Evolutionary conservation across 1,284 basidiomycete genomes (phyloP), one percentile per base, ranked within the genome.

Genomic region (Meripilus lineatus): DNA sequence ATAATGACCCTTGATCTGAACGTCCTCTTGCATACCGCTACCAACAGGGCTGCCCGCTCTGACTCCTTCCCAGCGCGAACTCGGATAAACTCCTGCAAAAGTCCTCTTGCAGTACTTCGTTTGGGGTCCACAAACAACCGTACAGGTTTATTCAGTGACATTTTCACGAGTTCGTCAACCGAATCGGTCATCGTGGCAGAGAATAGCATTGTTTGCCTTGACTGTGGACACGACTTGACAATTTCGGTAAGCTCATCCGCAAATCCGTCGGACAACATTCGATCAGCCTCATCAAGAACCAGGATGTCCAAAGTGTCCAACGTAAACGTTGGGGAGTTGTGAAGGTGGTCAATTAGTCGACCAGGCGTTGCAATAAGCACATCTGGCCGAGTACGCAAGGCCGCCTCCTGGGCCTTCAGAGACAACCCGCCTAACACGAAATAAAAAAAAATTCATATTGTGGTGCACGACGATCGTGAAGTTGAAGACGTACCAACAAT

Each of bases 161-260:
- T 88, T 57, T 83, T 82, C 45, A 97, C 89, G 34, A 99, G 79
- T 59, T 93, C 87, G 58, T 97, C 93, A 6, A 99, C 89, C 1
- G 87, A 87, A 65, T 98, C 95, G 2, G 93, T 96, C 87, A 98
- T 97, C 1, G 95, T 99, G 1, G 95, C 95, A 0, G 93, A 96
- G 67, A 99, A 99, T 21, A 99, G 75, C 93, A 99, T 96, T 3
- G 95, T 97, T 65, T 98, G 95, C 32, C 95, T 81, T 23, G 87
- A 87, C 13, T 74, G 69, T 1, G 95, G 94, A 59, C 93, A 95
- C 30, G 88, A 79, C 52, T 83, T 85, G 63, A 98, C 84, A 55
- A 99, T 97, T 67, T 99, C 95, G 28, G 84, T 74, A 25, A 99
- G 73, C 63, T 98, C 95, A 62, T 94, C 94, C n/a, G 85, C 81